These are phyloP conservation scores for Starmerella bombicola DNA, from an alignment of 805 yeast species.

Conservation along the genomic window DNA sequence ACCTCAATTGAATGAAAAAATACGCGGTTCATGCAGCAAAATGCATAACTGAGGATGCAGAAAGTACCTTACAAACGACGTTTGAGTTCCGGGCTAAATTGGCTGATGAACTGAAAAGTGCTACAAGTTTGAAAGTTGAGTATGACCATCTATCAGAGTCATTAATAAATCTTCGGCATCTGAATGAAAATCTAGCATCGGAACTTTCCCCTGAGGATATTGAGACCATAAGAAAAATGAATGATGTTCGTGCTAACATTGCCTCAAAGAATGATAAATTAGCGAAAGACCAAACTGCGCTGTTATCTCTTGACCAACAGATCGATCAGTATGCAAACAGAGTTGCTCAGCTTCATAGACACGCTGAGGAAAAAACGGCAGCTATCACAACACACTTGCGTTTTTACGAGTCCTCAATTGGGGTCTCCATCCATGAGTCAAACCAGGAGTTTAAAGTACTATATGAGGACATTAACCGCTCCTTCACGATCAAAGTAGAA, in stretches of 20 bases:
- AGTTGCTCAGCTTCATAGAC: too few relatives aligned
- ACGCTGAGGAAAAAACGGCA: too few relatives aligned
- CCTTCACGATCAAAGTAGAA: too few relatives aligned
- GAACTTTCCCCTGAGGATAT: background rate
- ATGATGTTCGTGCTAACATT: background rate
- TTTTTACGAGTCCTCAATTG: too few relatives aligned
- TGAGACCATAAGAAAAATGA: background rate
- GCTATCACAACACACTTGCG: too few relatives aligned
- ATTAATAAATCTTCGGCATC: background rate
- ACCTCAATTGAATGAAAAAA: background rate
- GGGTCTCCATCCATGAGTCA: too few relatives aligned
- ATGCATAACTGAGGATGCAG: conserved; percentile 3
- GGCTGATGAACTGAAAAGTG: conserved; percentile 1
- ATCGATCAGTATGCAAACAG: too few relatives aligned
- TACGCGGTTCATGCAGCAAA: conserved; percentile 1
- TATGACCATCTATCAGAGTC: background rate
- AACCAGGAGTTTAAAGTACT: too few relatives aligned
- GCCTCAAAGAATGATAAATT: background rate
- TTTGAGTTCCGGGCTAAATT: background rate
- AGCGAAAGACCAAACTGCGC: too few relatives aligned
- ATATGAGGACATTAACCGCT: too few relatives aligned
- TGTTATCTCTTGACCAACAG: too few relatives aligned
- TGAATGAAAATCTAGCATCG: conserved; percentile 2
- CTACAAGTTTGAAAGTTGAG: background rate
- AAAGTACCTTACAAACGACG: conserved; percentile 1